These are phyloP conservation scores for Nakaseomyces glabratus DNA, from an alignment of 1,139 yeast species.

Conservation along the genomic window DNA sequence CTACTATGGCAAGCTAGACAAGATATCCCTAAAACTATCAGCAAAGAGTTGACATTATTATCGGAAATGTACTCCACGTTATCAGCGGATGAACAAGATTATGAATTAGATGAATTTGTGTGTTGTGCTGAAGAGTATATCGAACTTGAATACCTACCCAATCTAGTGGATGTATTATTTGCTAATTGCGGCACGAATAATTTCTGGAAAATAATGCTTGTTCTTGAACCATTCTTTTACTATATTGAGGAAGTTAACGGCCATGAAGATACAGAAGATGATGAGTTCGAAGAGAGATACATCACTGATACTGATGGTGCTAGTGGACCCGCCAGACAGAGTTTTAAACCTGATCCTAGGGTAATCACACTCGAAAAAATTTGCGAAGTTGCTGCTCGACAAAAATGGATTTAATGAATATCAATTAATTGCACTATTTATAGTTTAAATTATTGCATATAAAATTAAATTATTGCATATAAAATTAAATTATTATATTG, in stretches of 20 bases:
- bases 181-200: constrained; percentile 24
- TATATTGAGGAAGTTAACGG: constrained; percentile 30
- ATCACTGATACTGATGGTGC: constrained; percentile 10
- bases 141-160: constrained; percentile 31
- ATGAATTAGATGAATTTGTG: constrained; percentile 31
- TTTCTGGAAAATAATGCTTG: constrained; percentile 31
- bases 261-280: constrained; percentile 21
- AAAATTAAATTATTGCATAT: not conserved
- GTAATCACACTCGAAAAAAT: constrained; percentile 31
- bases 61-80: constrained; percentile 32
- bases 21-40: constrained; percentile 31
- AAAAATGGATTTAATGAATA: constrained; percentile 31
- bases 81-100: constrained; percentile 32
- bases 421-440: no score
- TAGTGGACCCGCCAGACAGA: constrained; percentile 11
- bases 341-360: constrained; percentile 29
- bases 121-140: constrained; percentile 33
- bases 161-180: constrained; percentile 27
- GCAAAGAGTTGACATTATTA: constrained; percentile 29
- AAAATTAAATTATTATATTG: not conserved
- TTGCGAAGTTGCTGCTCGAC: constrained; percentile 31
- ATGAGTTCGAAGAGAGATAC: constrained; percentile 8
- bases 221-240: constrained; percentile 31
- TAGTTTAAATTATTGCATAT: not conserved
- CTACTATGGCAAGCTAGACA: constrained; percentile 32